phyloP scores from a whole-genome alignment of 345 rosid species.

The Camelina laxa region DNA sequence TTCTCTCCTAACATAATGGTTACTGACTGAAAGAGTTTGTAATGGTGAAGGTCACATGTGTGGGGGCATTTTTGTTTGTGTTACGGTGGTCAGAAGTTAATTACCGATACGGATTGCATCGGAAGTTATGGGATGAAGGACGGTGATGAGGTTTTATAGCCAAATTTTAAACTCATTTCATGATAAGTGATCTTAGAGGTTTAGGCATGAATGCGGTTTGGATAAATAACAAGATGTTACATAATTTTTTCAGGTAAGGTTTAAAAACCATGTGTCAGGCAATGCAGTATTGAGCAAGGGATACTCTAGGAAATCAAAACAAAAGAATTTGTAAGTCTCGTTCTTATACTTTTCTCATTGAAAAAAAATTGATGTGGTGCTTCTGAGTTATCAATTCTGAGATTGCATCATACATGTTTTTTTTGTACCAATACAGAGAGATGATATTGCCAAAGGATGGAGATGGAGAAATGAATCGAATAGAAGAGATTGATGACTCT shows the following conservation, averaged over 20 bases:
- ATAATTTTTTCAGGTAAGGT: slow-evolving; percentile 60
- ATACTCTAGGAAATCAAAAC: slow-evolving; percentile 48
- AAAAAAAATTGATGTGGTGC: not conserved
- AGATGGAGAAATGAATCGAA: slow-evolving; percentile 23
- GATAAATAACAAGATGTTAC: slow-evolving; percentile 15
- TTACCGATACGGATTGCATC: slow-evolving; percentile 60
- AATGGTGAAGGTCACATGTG: slow-evolving; percentile 72
- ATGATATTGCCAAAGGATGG: slow-evolving; percentile 34
- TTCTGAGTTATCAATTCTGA: no score
- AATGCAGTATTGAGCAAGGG: slow-evolving; percentile 44
- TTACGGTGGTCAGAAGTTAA: slow-evolving; percentile 65
- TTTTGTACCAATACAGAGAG: slow-evolving; percentile 18
- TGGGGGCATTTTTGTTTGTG: slow-evolving; percentile 91
- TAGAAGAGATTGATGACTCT: slow-evolving; percentile 32
- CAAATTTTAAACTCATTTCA: not conserved
- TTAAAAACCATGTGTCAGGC: slow-evolving; percentile 65
- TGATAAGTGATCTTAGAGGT: not conserved
- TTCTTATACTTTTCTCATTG: not conserved
- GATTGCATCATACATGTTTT: no score
- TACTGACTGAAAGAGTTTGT: not conserved
- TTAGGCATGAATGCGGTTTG: not conserved
- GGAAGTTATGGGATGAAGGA: slow-evolving; percentile 68
- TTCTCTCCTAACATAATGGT: not conserved
- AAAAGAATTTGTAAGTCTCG: slow-evolving; percentile 51
- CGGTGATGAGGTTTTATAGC: slow-evolving; percentile 69